phyloP scores from a whole-genome alignment of 2,329 filamentous ascomycete species.

The Aschersonia sp. region DNA sequence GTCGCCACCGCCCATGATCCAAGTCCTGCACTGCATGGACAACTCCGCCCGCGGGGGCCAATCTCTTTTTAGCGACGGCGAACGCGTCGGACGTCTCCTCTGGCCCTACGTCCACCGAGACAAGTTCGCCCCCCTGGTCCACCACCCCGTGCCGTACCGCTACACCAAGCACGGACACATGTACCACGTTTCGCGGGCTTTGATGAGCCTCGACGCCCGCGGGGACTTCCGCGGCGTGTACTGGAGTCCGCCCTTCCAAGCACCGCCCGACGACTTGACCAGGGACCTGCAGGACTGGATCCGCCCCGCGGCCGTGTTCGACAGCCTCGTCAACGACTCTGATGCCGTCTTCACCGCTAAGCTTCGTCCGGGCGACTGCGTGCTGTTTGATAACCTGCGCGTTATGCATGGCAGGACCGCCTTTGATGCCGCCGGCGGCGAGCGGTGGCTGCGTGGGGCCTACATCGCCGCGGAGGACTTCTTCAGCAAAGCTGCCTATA shows the following conservation, averaged over 20 bases:
- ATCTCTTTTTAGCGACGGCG: constrained; percentile 72
- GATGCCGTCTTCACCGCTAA: constrained; percentile 54
- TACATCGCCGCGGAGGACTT: constrained; percentile 53
- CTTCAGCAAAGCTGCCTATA: constrained; percentile 18
- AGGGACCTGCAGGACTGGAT: constrained; percentile 26
- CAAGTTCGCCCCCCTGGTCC: constrained; percentile 6
- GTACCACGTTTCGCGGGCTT: constrained; percentile 44
- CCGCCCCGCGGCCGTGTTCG: constrained; percentile 38
- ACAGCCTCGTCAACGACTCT: constrained; percentile 39
- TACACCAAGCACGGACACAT: constrained; percentile 53
- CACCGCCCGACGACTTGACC: constrained; percentile 20
- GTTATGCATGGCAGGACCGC: constrained; percentile 70
- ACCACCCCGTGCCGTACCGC: constrained; percentile 41
- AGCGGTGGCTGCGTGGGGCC: constrained; percentile 71
- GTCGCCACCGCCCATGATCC: constrained; percentile 61
- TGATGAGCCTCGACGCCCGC: constrained; percentile 25
- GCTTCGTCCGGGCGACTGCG: constrained; percentile 70
- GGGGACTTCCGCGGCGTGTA: constrained; percentile 15
- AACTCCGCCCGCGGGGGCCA: constrained; percentile 70
- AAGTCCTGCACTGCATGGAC: constrained; percentile 78
- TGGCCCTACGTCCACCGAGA: constrained; percentile 8
- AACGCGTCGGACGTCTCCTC: constrained; percentile 37
- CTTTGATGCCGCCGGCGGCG: constrained; percentile 53
- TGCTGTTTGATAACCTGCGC: constrained; percentile 81
- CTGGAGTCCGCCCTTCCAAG: constrained; percentile 77